These are phyloP conservation scores for Fomitiporia mediterranea DNA, from an alignment of 1,284 basidiomycete species.

Conservation along the genomic window DNA sequence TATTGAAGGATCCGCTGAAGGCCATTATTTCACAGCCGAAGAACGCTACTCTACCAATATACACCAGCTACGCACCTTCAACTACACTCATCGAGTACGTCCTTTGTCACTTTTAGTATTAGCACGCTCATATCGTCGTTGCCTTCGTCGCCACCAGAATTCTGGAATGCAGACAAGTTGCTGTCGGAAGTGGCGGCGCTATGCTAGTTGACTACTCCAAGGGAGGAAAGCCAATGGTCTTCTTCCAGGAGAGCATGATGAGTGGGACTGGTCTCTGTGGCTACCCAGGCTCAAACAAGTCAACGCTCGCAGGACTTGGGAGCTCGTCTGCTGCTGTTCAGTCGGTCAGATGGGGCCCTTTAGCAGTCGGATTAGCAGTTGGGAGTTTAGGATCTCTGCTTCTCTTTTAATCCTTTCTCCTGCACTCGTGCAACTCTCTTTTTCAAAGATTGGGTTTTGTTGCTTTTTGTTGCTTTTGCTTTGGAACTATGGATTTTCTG, in stretches of 20 bases:
- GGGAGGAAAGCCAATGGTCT: constrained; percentile 41
- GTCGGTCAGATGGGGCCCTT: not conserved
- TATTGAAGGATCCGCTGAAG: not conserved
- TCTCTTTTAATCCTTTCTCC: constrained; percentile 33
- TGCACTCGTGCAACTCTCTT: not conserved
- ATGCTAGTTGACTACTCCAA: constrained; percentile 53
- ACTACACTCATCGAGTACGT: constrained; percentile 53
- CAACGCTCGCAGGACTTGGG: not conserved
- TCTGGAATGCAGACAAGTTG: constrained; percentile 58
- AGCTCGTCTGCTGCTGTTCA: not conserved
- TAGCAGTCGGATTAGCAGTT: not conserved
- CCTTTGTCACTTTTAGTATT: not conserved
- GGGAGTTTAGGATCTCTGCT: not conserved
- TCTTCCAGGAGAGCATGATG: constrained; percentile 1
- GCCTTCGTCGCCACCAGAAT: constrained; percentile 35
- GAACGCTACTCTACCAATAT: constrained; percentile 49
- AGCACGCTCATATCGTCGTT: constrained; percentile 7
- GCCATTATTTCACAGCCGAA: constrained; percentile 40
- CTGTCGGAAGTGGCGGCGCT: constrained; percentile 57
- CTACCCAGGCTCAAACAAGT: not conserved
- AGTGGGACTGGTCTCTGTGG: constrained; percentile 13
- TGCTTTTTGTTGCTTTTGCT: not conserved
- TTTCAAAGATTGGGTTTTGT: not conserved
- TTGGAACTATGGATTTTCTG: not conserved
- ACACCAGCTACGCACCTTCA: constrained; percentile 45